Base-by-base conservation (phyloP, 345 rosid species). In the Rhodamnia rubescens region DNA sequence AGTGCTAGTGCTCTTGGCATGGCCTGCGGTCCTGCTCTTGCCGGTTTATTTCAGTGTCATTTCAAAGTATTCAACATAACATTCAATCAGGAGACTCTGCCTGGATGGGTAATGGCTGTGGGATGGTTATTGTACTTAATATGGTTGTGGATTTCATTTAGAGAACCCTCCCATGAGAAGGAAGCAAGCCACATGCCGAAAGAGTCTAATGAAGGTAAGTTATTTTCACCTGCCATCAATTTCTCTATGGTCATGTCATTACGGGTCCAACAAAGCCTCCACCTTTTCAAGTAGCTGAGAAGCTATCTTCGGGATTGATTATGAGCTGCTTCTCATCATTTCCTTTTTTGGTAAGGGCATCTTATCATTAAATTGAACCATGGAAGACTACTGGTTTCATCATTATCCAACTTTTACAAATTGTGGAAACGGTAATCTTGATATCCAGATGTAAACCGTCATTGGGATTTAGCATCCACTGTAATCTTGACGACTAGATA, bases 1-100 rank as follows among this genome's bases (percentile, higher is more conserved):
- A 98, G 99, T 91, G 99, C 99, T 87, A 98, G 99, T 94, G 99
- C 99, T 87, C 97, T 98, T 53, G 99, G 99, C 87, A 96, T 98
- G 99, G 99, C 99, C 54, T 95, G 98, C 91, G 99, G 99, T 92
- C 99, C 99, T 82, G 99, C 98, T 53, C 94, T 98, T 64, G 99
- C 99, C 58, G 99, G 98, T 86, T 85, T 98, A 84, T 95, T 98
- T 74, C 99, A 98, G 88, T 88, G 89, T n/a, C 91, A 94, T 56
- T 95, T 98, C 88, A 94, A 92, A 91, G 86, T 96, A 53, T 93
- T 89, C 90, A 93, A 93, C 86, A 74, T 98, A 7, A 96, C 99
- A 21, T 94, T 98, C 90, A 95, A 96, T 88, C 95, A 91, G 87
- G 88, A 89, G 84, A 96, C 99, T 86, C 89, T 96, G 88, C 99